Conservation (phyloP, 2,329 filamentous ascomycete species). For the Trichoderma asperellum region DNA sequence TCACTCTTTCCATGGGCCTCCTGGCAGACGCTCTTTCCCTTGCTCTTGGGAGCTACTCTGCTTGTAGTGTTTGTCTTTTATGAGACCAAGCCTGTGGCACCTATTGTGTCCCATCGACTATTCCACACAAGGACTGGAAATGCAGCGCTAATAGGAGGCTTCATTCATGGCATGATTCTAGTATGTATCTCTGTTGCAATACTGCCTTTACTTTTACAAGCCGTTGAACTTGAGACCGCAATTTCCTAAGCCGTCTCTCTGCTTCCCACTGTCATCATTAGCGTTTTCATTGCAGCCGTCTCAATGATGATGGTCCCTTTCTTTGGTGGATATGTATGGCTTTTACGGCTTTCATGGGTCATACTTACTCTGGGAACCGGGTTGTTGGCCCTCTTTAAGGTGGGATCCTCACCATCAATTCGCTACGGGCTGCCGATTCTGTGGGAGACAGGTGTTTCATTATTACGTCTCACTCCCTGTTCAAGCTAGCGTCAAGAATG, state of each 20-base stretch:
- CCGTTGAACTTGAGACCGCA: not conserved
- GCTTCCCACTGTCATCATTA: not conserved
- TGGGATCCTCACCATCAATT: not conserved
- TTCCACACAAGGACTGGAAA: not conserved
- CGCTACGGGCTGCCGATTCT: not conserved
- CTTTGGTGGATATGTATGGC: not conserved
- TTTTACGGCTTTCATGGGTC: not conserved
- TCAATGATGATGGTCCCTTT: not conserved
- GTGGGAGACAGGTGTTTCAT: not conserved
- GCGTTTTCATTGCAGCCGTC: not conserved
- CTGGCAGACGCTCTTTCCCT: slow-evolving; percentile 41
- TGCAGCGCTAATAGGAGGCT: not conserved
- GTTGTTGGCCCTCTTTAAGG: not conserved
- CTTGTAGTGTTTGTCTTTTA: slow-evolving; percentile 38
- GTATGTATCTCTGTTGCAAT: not conserved
- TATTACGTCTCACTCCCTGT: slow-evolving; percentile 36
- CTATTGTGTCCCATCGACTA: not conserved
- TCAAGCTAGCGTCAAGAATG: slow-evolving; percentile 40
- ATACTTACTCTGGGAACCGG: not conserved
- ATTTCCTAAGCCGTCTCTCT: not conserved
- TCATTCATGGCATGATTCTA: not conserved
- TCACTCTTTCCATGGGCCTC: slow-evolving; percentile 41
- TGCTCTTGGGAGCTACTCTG: slow-evolving; percentile 38
- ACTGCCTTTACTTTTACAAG: not conserved
- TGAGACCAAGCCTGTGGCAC: slow-evolving; percentile 36